Base-by-base conservation (phyloP, 768 basidiomycete genomes). In the Leccinellum luteum region DNA sequence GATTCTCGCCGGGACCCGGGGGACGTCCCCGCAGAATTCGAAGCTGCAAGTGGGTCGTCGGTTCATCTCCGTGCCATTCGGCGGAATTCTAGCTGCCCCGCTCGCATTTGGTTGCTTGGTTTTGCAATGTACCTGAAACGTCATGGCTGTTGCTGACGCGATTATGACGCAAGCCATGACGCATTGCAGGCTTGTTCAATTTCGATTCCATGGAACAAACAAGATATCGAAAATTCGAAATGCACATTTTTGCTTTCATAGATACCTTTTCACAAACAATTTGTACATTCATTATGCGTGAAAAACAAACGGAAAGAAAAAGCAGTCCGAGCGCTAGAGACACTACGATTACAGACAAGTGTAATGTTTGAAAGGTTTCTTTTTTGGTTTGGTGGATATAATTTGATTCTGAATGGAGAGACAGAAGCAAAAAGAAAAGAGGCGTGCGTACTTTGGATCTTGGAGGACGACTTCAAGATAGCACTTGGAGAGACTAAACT, bases 301-400 rank as follows among this genome's bases (percentile, higher is more conserved):
- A 56, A 56, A 21, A 30, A 57, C 49, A 12, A 12, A 41, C n/a
- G n/a, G n/a, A n/a, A 41, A 41, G 57, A 56, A 55, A 23, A 34
- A 55, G 52, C 45, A 50, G 60, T 67, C 62, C 65, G 34, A 44
- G 49, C 34, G 54, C 19, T 23, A 5, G 52, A 51, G 62, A 62
- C 45, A 58, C 61, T 74, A 73, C 57, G 60, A 56, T 43, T 73
- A 72, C 71, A 73, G 32, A 69, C 58, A 64, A n/a, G 10, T 62
- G 65, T 63, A 62, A 59, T 43, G 23, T n/a, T 51, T 56, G 51
- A 55, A 19, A 9, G 5, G 6, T 19, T 43, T 12, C 10, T 43
- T 43, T 69, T 69, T 68, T 67, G 64, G 62, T 57, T 68, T 43
- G 19, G 41, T 19, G 41, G 41, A 65, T 70, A 70, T 69, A 57